These are phyloP conservation scores for Lactarius sp. DNA, from an alignment of 768 basidiomycete species.

Conservation along the genomic window DNA sequence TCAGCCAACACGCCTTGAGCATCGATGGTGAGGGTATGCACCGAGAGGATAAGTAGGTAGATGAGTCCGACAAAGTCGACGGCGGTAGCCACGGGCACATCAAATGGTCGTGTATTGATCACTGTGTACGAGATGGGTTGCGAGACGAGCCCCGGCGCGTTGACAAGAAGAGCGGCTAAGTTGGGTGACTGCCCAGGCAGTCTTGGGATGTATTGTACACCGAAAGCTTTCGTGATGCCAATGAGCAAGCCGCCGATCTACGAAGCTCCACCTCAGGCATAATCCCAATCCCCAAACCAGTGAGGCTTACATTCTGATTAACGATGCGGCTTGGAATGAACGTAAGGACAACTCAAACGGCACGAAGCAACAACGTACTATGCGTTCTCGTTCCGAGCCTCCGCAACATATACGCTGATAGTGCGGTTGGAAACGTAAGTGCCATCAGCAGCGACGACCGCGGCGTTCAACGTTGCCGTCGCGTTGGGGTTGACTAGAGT, in stretches of 20 bases:
- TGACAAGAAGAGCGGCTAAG: constrained; percentile 37
- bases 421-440: constrained; percentile 36
- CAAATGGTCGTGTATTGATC: constrained; percentile 51
- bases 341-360: background rate
- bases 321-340: constrained; percentile 11
- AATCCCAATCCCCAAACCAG: background rate
- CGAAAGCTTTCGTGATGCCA: constrained; percentile 36
- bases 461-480: constrained; percentile 26
- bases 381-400: constrained; percentile 54
- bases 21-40: constrained; percentile 17
- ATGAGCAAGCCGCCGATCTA: constrained; percentile 34
- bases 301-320: background rate
- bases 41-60: constrained; percentile 32
- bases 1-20: background rate
- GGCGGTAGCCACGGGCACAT: constrained; percentile 43
- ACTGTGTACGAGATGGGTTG: constrained; percentile 46
- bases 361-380: constrained; percentile 37
- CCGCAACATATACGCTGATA: constrained; percentile 43
- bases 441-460: constrained; percentile 34
- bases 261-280: constrained; percentile 12
- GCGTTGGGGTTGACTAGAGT: constrained; percentile 35
- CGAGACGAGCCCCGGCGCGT: constrained; percentile 47
- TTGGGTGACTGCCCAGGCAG: constrained; percentile 30
- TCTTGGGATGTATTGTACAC: constrained; percentile 32
- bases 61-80: constrained; percentile 34